Evolutionary conservation across 2,329 filamentous ascomycete genomes (phyloP), one percentile per base, ranked within the genome.

Genomic region (Claviceps spartinae): DNA sequence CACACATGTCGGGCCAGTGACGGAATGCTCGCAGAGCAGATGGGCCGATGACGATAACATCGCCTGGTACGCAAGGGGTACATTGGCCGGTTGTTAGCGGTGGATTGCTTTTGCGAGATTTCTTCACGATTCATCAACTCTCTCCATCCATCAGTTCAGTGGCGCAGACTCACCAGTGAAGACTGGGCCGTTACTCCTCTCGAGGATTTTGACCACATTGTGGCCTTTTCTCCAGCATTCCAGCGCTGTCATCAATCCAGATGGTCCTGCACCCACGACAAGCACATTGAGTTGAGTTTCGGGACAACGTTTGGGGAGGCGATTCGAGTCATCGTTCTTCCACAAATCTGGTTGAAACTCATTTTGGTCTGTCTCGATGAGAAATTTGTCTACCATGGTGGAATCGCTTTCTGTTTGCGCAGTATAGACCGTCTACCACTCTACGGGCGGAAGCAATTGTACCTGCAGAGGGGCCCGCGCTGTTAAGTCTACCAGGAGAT

Each of bases 171-270:
- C 5, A 49, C 45, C 53, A 47, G 40, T 51, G 34, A 14, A 52
- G 8, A 47, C 47, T 14, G 50, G 50, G 36, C 30, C 44, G 3
- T 37, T 13, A 26, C 36, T 54, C 14, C 51, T 48, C 14, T 58
- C 57, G n/a, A 58, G 34, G 14, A 58, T 52, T 1, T 49, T 38
- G 9, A 57, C 55, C 11, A 58, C 54, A 42, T 54, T 48, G 24
- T 55, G 54, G 0, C 57, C 57, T 13, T 57, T 52, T 16, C 57
- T 47, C 55, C 54, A 58, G 40, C 54, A 57, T 44, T 57, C 55
- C 11, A 56, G 8, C 8, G 57, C 57, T 4, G 48, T 36, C 22
- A 48, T 50, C 4, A 58, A 49, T 3, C 57, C 55, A 3, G 46
- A 51, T 13, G 54, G 36, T 9, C 57, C 57, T 18, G 50, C 55